Conservation (phyloP, 768 basidiomycete genomes). For the Tulasnella sp. region DNA sequence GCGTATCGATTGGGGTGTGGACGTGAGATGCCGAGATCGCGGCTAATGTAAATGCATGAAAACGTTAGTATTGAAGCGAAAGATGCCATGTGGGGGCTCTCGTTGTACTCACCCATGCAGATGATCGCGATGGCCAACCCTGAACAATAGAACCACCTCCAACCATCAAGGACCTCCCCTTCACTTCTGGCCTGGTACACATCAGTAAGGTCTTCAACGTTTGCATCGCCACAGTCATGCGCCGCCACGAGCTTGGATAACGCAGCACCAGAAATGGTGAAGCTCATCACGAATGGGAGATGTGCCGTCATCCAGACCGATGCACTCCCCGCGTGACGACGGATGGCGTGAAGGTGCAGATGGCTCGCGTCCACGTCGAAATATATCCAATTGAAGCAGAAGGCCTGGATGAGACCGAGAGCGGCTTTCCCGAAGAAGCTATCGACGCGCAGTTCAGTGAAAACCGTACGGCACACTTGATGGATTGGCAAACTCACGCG, state of each 20-base stretch:
- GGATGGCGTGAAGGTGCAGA: not conserved
- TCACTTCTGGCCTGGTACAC: not conserved
- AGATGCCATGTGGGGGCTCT: not conserved
- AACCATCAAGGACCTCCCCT: not conserved
- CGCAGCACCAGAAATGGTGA: conserved; percentile 2
- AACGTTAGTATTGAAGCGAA: not conserved
- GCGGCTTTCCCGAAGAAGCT: conserved; percentile 12
- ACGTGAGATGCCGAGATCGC: not conserved
- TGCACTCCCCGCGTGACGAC: not conserved
- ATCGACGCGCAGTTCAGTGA: not conserved
- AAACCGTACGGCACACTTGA: not conserved
- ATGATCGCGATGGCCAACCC: not conserved
- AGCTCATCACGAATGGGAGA: conserved; percentile 8
- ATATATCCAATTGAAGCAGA: conserved; percentile 13
- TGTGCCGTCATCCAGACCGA: conserved; percentile 1
- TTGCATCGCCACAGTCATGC: not conserved
- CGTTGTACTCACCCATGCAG: not conserved
- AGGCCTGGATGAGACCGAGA: conserved; percentile 8
- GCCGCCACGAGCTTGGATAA: conserved; percentile 6
- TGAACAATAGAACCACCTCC: conserved; percentile 5
- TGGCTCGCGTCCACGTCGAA: conserved; percentile 10
- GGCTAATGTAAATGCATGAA: not conserved
- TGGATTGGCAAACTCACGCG: not conserved
- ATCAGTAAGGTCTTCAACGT: not conserved
- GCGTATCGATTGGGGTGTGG: not conserved